Base-by-base conservation (phyloP, 495 filamentous ascomycete genomes). In the Lasiosphaeriaceae sp. region DNA sequence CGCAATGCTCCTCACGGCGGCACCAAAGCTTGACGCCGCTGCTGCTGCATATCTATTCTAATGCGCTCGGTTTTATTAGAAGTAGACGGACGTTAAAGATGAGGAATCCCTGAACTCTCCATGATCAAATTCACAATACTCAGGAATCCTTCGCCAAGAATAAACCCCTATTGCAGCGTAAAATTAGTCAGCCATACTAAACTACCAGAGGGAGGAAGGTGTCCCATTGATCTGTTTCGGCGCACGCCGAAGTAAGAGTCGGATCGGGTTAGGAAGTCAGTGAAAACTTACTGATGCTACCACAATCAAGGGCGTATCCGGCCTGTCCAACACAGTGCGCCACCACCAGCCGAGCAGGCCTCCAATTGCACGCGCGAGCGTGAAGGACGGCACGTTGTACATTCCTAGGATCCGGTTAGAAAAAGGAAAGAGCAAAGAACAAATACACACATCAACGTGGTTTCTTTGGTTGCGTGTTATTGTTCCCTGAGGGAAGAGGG, bases 331-430 rank as follows among this genome's bases (percentile, higher is more conserved):
- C 34, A 75, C 74, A 6, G 68, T 70, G 22, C 71, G 73, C 88
- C 88, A 92, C 78, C 89, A 96, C 87, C 90, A 96, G 58, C 83
- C 85, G 47, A 96, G 69, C 35, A 95, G 54, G 2, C 94, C 95
- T 8, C 95, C 95, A 11, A 91, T 86, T 2, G 90, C 87, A 47
- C 95, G 74, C 2, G 95, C 92, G 3, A 99, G 79, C 0, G 95
- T 97, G 63, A 99, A 99, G 0, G 90, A 94, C 0, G 95, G 95
- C 2, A 90, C 87, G 64, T 97, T 99, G 74, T 97, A 99, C 83
- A 98, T 98, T 26, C 94, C 92, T 79, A 66, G 31, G 20, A 29
- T 29, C 9, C 8, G 4, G 16, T 19, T 11, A 52, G 8, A 19
- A 37, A 47, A 44, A 41, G n/a, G n/a, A 22, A n/a, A 1, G 3